Evolutionary conservation across 2,329 filamentous ascomycete species (phyloP).

Genomic region (Paraphoma chrysanthemicola): DNA sequence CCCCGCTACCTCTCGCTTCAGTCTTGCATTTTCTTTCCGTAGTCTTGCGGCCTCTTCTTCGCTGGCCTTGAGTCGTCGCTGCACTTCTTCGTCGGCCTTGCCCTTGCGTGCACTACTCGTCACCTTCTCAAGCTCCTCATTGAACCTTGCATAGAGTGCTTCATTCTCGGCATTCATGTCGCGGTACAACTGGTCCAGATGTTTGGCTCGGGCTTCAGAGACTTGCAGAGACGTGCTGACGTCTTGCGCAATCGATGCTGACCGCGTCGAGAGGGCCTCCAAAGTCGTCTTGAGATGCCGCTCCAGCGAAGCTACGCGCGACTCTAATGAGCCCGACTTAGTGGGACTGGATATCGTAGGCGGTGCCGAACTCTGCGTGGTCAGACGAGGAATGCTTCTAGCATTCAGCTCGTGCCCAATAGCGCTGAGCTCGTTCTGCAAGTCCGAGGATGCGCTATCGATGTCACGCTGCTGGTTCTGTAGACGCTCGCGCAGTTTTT

Average conservation of each 20-base stretch:
- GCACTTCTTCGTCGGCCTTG: conserved; percentile 80
- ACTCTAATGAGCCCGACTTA: conserved; percentile 51
- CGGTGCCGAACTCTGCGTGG: conserved; percentile 38
- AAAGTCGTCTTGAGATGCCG: conserved; percentile 63
- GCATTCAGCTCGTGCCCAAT: conserved; percentile 80
- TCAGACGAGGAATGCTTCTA: conserved; percentile 38
- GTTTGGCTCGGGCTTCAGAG: conserved; percentile 78
- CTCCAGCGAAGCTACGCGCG: conserved; percentile 72
- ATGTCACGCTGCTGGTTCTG: conserved; percentile 81
- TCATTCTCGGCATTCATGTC: conserved; percentile 91
- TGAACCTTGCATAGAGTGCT: conserved; percentile 89
- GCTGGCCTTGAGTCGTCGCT: conserved; percentile 72
- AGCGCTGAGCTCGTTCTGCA: conserved; percentile 78
- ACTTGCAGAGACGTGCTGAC: conserved; percentile 75
- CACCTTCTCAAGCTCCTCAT: conserved; percentile 86
- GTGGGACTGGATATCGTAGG: conserved; percentile 24
- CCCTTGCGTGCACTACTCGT: conserved; percentile 73
- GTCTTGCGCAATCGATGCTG: conserved; percentile 68
- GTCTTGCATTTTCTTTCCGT: conserved; percentile 83
- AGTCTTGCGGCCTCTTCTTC: conserved; percentile 78
- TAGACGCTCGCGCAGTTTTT: conserved; percentile 79
- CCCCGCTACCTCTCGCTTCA: conserved; percentile 83
- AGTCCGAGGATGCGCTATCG: conserved; percentile 70
- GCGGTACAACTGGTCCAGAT: conserved; percentile 87
- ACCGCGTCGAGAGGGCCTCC: conserved; percentile 41